Evolutionary conservation across 1,284 basidiomycete species (phyloP).

Genomic region (Apiotrichum brassicae): DNA sequence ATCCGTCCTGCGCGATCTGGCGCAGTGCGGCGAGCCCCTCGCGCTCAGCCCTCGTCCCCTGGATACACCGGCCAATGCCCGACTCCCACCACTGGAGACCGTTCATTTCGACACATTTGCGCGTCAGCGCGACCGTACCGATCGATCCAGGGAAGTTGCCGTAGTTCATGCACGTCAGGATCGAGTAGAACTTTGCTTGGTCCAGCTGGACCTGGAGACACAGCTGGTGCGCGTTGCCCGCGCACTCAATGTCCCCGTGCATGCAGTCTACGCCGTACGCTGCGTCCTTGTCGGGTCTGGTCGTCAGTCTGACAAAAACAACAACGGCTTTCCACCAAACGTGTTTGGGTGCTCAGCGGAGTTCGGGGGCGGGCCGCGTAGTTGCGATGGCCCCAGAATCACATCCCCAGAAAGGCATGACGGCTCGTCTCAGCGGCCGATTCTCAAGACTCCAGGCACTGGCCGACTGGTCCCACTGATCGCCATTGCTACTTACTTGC

Average conservation of each 20-base stretch:
- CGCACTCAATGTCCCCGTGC: slow-evolving; percentile 70
- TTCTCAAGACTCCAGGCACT: no score
- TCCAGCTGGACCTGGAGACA: slow-evolving; percentile 54
- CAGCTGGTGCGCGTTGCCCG: slow-evolving; percentile 74
- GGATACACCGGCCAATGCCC: slow-evolving; percentile 58
- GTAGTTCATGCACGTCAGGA: slow-evolving; percentile 66
- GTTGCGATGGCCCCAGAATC: no score
- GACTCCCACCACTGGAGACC: slow-evolving; percentile 61
- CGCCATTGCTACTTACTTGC: slow-evolving; percentile 53
- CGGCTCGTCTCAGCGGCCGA: no score
- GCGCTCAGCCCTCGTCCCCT: slow-evolving; percentile 20
- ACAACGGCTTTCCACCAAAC: no score
- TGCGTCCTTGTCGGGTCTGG: slow-evolving; percentile 59
- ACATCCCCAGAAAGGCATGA: no score
- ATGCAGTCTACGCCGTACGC: slow-evolving; percentile 67
- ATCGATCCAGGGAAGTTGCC: slow-evolving; percentile 56
- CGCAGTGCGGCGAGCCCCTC: slow-evolving; percentile 2
- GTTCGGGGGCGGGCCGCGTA: no score
- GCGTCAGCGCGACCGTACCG: slow-evolving; percentile 60
- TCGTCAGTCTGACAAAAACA: no score
- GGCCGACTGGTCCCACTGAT: no score
- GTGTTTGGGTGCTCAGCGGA: no score
- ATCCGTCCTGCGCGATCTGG: not conserved
- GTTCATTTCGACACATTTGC: slow-evolving; percentile 58
- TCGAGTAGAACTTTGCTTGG: slow-evolving; percentile 60